Conservation (phyloP, 2,329 filamentous ascomycete genomes). For the Nothophoma quercina region DNA sequence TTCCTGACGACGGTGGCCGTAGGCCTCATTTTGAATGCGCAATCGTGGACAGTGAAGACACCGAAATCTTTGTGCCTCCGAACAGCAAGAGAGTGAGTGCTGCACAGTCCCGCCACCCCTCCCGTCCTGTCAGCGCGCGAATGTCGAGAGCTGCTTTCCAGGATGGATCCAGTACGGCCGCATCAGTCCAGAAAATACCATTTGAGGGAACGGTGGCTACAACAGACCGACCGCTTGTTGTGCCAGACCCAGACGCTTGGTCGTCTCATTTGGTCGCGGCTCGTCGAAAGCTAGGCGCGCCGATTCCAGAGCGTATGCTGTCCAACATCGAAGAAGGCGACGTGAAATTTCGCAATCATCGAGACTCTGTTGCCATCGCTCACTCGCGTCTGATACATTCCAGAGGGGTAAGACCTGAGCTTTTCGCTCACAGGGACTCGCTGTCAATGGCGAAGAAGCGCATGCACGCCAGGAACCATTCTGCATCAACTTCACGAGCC, state of each 20-base stretch:
- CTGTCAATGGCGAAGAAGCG: slow-evolving; percentile 36
- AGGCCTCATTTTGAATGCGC: slow-evolving; percentile 17
- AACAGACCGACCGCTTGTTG: background rate
- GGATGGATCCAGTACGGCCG: slow-evolving; percentile 9
- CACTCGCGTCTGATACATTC: slow-evolving; percentile 34
- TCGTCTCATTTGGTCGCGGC: slow-evolving; percentile 6
- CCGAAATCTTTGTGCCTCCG: slow-evolving; percentile 33
- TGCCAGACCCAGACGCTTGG: slow-evolving; percentile 15
- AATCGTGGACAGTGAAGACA: slow-evolving; percentile 33
- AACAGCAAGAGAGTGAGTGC: slow-evolving; percentile 41
- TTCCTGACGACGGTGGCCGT: slow-evolving; percentile 35
- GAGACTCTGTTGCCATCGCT: slow-evolving; percentile 43
- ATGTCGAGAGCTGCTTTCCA: slow-evolving; percentile 21
- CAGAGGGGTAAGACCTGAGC: slow-evolving; percentile 26
- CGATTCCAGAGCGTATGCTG: slow-evolving; percentile 22
- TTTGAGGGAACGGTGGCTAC: background rate
- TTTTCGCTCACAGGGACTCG: slow-evolving; percentile 34
- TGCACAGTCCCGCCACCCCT: slow-evolving; percentile 26
- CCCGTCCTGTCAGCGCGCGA: slow-evolving; percentile 29
- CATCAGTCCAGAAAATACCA: background rate
- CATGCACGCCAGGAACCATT: slow-evolving; percentile 34
- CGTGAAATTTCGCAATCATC: slow-evolving; percentile 39
- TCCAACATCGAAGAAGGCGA: slow-evolving; percentile 42
- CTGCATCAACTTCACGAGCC: background rate
- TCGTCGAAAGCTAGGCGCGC: slow-evolving; percentile 5